phyloP scores from a whole-genome alignment of 2,329 filamentous ascomycete genomes.

The Claviceps africana region DNA sequence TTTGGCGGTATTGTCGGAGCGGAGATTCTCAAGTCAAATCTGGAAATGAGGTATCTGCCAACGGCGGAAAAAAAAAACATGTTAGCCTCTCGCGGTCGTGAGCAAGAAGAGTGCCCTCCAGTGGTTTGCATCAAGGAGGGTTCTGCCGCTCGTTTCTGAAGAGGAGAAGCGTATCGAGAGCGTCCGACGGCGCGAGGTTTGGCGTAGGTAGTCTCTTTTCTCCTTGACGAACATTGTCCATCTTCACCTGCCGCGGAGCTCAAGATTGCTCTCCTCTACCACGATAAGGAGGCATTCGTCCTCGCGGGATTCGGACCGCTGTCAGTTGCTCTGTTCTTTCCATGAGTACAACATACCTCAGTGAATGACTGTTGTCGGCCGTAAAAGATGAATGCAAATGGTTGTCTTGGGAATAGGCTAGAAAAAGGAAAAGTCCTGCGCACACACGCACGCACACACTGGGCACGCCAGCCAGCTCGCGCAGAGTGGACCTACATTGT shows the following conservation, averaged over 20 bases:
- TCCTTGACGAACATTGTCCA: not conserved
- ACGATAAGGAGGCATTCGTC: slow-evolving; percentile 33
- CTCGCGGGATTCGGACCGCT: slow-evolving; percentile 21
- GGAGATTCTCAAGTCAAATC: slow-evolving; percentile 68
- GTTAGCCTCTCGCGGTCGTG: slow-evolving; percentile 50
- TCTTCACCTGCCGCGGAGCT: slow-evolving; percentile 15
- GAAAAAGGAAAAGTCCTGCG: slow-evolving; percentile 3
- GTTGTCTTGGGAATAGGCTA: not conserved
- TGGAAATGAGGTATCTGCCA: slow-evolving; percentile 53
- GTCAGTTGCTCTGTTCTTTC: slow-evolving; percentile 7
- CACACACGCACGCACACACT: not conserved
- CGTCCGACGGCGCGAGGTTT: not conserved
- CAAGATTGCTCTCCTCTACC: slow-evolving; percentile 50
- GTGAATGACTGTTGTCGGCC: slow-evolving; percentile 3
- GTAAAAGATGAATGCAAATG: not conserved
- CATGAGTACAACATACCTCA: slow-evolving; percentile 30
- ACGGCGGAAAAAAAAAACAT: slow-evolving; percentile 14
- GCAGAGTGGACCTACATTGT: slow-evolving; percentile 1
- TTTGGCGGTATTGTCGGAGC: slow-evolving; percentile 48
- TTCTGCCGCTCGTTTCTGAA: slow-evolving; percentile 56
- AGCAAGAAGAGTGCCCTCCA: slow-evolving; percentile 58
- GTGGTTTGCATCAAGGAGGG: slow-evolving; percentile 38
- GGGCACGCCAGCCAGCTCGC: not conserved
- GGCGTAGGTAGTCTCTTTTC: not conserved
- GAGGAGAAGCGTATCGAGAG: slow-evolving; percentile 48